Base-by-base conservation (phyloP, 352 stramenopile species). In the Thalassiosira mediterranea region DNA sequence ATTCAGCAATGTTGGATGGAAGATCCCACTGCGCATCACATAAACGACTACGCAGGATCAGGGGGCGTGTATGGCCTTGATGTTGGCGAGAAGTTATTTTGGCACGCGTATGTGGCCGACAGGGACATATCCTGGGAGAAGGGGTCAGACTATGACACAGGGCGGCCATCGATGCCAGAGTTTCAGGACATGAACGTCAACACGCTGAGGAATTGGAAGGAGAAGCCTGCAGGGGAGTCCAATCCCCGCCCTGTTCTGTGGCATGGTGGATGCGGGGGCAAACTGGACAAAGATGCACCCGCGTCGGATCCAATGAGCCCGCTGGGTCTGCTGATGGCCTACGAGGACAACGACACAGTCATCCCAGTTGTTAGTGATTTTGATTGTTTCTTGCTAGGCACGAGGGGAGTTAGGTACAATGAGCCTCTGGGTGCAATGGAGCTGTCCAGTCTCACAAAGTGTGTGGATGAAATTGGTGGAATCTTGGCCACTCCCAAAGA, bases 181-280 rank as follows among this genome's bases (percentile, higher is more conserved):
- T 86, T 86, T 62, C 75, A 86, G 60, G 71, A 83, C 49, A 81
- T 68, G 51, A 87, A 87, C 28, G 58, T 76, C n/a, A n/a, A n/a
- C n/a, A n/a, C n/a, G n/a, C n/a, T 23, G 59, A 69, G 25, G 64
- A 72, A 10, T 11, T 60, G 40, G 21, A 31, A 26, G 32, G 47
- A 64, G 56, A 49, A 47, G n/a, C 79, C 2, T 56, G 59, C 21
- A 34, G 47, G 17, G 28, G 58, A 38, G 26, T 49, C 0, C 56
- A 61, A 15, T 37, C 40, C 51, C 21, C 23, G 31, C 2, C 54
- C 48, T 11, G 75, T 79, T 25, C 4, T 79, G 21, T 69, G 54
- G 26, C 47, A 76, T 48, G 25, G 11, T 52, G 13, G 56, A 56
- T 63, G 32, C 25, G 3, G 53, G 65, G 34, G 56, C 29, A 23